Evolutionary conservation across 257 asterid species (phyloP).

Genomic region (Jacaranda mimosifolia): DNA sequence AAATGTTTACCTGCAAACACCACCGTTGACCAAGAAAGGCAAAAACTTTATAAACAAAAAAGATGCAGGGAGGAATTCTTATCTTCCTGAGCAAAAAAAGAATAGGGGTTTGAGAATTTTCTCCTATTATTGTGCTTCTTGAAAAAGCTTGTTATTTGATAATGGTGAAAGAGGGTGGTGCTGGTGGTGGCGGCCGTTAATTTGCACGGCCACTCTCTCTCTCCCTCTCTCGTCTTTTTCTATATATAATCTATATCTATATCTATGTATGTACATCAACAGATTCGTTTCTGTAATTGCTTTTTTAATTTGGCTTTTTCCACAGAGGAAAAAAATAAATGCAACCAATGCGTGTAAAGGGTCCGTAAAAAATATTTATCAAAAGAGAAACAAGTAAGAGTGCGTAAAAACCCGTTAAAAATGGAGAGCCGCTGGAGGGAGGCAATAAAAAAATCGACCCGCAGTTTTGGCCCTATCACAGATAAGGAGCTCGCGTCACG

Average conservation of each 20-base stretch:
- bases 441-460: constrained; percentile 32
- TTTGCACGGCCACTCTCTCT: constrained; percentile 55
- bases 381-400: constrained; percentile 8
- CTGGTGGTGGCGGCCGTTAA: constrained; percentile 57
- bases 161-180: constrained; percentile 28
- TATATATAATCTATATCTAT: constrained; percentile 25
- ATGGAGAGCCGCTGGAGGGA: constrained; percentile 71
- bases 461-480: constrained; percentile 22
- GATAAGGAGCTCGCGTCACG: constrained; percentile 12
- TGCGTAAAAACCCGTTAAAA: constrained; percentile 52
- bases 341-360: constrained; percentile 37
- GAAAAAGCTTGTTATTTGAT: constrained; percentile 4
- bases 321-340: constrained; percentile 25
- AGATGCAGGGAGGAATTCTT: constrained; percentile 52
- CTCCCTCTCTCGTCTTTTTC: constrained; percentile 33
- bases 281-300: constrained; percentile 37
- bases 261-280: constrained; percentile 26
- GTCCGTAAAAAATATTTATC: constrained; percentile 2
- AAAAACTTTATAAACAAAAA: constrained; percentile 24
- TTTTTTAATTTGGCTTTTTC: constrained; percentile 8
- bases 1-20: constrained; percentile 67
- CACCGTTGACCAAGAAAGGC: constrained; percentile 51
- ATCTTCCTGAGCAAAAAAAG: background rate
- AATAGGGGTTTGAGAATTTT: background rate
- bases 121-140: constrained; percentile 18